A percentile compares a stretch with the other conserved stretches of the same genome.
Evolutionary conservation across 192 early-diverging fungal species (phyloP).

Genomic region (Glomus cerebriforme): DNA sequence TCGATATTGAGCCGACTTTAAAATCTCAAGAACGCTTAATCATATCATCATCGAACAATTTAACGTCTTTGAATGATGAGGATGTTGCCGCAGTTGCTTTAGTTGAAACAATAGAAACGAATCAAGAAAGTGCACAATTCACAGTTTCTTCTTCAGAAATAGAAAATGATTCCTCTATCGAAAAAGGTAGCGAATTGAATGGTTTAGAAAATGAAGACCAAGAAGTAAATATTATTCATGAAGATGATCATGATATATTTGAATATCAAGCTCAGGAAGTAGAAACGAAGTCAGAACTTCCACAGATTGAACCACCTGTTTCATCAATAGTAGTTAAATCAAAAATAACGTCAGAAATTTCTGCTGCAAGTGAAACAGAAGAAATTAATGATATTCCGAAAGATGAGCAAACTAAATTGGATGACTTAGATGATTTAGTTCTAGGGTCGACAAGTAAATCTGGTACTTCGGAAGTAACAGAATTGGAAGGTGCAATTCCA

Average conservation of each 20-base stretch:
- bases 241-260: conserved; percentile 14
- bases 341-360: background rate
- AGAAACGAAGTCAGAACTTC: background rate
- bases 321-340: background rate
- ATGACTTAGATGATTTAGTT: conserved; percentile 12
- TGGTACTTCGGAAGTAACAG: background rate
- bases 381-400: background rate
- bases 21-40: background rate
- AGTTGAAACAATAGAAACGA: background rate
- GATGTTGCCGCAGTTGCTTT: background rate
- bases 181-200: background rate
- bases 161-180: background rate
- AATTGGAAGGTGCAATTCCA: background rate
- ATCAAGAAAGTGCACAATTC: background rate
- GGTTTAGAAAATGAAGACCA: background rate
- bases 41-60: background rate
- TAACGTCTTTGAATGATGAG: background rate
- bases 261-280: background rate
- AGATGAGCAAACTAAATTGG: background rate
- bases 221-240: conserved; percentile 8
- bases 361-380: background rate
- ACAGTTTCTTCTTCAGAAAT: background rate
- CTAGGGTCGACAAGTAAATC: background rate
- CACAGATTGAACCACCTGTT: background rate
- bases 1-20: background rate